These are phyloP conservation scores for Boletellus sp. DNA, from an alignment of 1,284 basidiomycete species.

Conservation along the genomic window DNA sequence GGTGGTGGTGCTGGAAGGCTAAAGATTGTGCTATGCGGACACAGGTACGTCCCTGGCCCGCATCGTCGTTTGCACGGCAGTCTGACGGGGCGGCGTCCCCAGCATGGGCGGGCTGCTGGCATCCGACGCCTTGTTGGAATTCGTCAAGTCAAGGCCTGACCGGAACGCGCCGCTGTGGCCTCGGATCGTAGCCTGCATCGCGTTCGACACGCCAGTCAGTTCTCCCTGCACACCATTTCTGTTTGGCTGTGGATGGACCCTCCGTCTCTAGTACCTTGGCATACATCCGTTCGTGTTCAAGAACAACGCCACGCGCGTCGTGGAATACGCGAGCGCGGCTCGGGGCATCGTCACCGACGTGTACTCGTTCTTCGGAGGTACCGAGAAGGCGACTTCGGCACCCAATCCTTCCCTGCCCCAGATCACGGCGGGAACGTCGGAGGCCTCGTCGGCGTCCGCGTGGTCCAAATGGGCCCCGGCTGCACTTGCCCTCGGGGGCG, in stretches of 20 bases:
- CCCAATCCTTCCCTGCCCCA: constrained; percentile 25
- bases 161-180: constrained; percentile 74
- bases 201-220: constrained; percentile 89
- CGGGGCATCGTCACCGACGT: constrained; percentile 55
- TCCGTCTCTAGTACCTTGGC: constrained; percentile 66
- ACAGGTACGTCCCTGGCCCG: constrained; percentile 56
- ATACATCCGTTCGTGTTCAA: constrained; percentile 87
- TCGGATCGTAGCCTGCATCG: constrained; percentile 73
- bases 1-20: constrained; percentile 74
- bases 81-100: constrained; percentile 4
- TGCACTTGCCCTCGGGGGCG: constrained; percentile 63
- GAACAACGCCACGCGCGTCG: constrained; percentile 75
- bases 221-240: background rate
- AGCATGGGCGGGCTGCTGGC: constrained; percentile 91
- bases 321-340: constrained; percentile 69
- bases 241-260: background rate
- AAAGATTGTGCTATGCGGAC: constrained; percentile 85
- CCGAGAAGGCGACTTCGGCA: constrained; percentile 35
- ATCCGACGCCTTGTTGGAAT: constrained; percentile 79
- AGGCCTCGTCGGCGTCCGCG: constrained; percentile 21
- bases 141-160: constrained; percentile 63
- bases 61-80: background rate
- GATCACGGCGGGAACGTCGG: constrained; percentile 27
- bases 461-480: constrained; percentile 67
- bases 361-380: constrained; percentile 47